Evolutionary conservation across 2,329 filamentous ascomycete species (phyloP), one percentile per base, ranked within the genome.

Genomic region (Sporothrix humicola): DNA sequence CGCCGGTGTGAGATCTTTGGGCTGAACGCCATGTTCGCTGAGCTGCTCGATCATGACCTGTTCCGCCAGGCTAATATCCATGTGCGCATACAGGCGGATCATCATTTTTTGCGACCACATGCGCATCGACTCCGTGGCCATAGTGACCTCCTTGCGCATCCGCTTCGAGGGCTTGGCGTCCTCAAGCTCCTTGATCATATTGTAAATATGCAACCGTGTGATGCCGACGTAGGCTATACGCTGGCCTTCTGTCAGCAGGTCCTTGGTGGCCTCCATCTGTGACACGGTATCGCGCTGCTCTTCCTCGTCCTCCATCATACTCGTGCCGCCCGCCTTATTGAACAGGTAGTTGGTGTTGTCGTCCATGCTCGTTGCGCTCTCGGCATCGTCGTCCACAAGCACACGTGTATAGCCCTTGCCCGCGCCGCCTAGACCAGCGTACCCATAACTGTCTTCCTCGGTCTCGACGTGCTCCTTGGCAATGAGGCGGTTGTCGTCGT

Each of bases 41-140:
- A 99, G 86, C 82, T 99, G 96, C 83, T 99, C 96, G 77, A 99
- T 98, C 96, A 99, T 99, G 81, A 99, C 86, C 84, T 99, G 96
- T 82, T 99, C 96, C 15, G 89, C 91, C 26, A 91, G 86, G 79
- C 91, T 94, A 79, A 99, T 97, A 74, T 99, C 96, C 96, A 99
- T 99, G 82, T 99, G 96, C 13, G 90, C 85, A 81, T 98, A 99
- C 13, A 99, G 82, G 31, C 95, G 90, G 74, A 98, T 90, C 95
- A 99, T 99, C 88, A 97, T 97, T 84, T 97, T 97, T 81, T 99
- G 96, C 73, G 93, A 91, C 95, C 95, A 99, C 92, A 98, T 98
- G 82, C 92, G 92, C 84, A 93, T 91, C 50, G 91, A 89, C 81
- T 98, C 96, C 12, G 90, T 84, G 0, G 92, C 89, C 75, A 91